Conservation (phyloP, 2,329 filamentous ascomycete genomes). For the Lasiodiplodia gonubiensis region DNA sequence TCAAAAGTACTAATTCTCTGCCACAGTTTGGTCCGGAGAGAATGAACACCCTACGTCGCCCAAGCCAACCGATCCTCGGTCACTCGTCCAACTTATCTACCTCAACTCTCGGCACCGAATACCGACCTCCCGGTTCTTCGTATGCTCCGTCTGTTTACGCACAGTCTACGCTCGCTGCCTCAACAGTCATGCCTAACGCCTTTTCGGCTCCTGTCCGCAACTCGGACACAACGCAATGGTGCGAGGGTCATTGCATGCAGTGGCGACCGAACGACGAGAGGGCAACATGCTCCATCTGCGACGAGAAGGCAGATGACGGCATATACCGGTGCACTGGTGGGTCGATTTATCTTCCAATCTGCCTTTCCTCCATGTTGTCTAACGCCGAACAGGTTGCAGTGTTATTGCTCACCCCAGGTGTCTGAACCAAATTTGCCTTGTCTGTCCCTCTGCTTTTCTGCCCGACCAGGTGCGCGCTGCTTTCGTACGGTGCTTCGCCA, state of each 20-base stretch:
- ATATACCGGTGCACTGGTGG: slow-evolving; percentile 72
- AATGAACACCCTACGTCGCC: slow-evolving; percentile 67
- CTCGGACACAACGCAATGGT: slow-evolving; percentile 80
- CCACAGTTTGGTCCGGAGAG: slow-evolving; percentile 74
- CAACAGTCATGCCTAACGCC: slow-evolving; percentile 86
- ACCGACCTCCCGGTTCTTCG: slow-evolving; percentile 52
- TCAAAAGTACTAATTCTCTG: slow-evolving; percentile 37
- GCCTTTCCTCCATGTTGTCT: neutral
- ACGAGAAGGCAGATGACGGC: slow-evolving; percentile 75
- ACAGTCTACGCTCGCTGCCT: slow-evolving; percentile 82
- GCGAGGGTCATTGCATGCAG: slow-evolving; percentile 81
- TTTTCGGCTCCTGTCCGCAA: slow-evolving; percentile 78
- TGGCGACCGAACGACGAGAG: slow-evolving; percentile 65
- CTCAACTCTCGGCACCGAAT: slow-evolving; percentile 62
- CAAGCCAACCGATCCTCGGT: slow-evolving; percentile 70
- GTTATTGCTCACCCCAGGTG: slow-evolving; percentile 64
- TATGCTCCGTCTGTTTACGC: slow-evolving; percentile 86
- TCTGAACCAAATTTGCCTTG: slow-evolving; percentile 64
- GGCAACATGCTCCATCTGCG: slow-evolving; percentile 73
- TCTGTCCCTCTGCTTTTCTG: slow-evolving; percentile 70
- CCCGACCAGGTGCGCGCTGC: slow-evolving; percentile 70
- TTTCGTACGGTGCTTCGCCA: slow-evolving; percentile 72
- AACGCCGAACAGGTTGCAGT: slow-evolving; percentile 57
- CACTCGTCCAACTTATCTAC: slow-evolving; percentile 70
- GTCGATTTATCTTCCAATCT: slow-evolving; percentile 32